Percentiles rank a stretch among this genome's conserved stretches.
phyloP scores from a whole-genome alignment of 2,329 filamentous ascomycete genomes.

The Boeremia lycopersici region DNA sequence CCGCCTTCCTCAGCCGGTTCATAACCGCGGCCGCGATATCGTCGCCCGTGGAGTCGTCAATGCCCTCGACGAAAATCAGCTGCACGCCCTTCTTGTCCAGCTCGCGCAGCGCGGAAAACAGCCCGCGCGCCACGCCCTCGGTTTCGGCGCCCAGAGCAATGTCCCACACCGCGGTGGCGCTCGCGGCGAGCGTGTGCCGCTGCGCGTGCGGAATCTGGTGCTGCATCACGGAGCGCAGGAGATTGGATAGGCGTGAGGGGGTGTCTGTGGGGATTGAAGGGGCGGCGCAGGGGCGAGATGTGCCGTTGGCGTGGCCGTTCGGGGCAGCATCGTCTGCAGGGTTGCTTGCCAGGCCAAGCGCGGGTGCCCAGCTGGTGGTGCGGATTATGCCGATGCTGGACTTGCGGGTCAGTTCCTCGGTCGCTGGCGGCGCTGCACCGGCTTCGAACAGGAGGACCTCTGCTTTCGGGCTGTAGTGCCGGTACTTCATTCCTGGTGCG shows the following conservation, averaged over 20 bases:
- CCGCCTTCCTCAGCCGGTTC: constrained; percentile 58
- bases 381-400: constrained; percentile 50
- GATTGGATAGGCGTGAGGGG: constrained; percentile 31
- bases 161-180: constrained; percentile 60
- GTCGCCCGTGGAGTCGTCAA: constrained; percentile 69
- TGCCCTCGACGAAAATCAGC: constrained; percentile 88
- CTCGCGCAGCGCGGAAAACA: constrained; percentile 86
- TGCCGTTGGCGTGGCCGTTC: constrained; percentile 21
- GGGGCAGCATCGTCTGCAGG: not conserved
- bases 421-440: constrained; percentile 43
- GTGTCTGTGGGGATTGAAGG: not conserved
- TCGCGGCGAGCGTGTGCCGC: constrained; percentile 19
- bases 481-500: constrained; percentile 98
- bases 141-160: constrained; percentile 74
- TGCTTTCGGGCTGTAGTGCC: constrained; percentile 93
- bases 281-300: not conserved
- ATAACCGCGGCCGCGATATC: constrained; percentile 77
- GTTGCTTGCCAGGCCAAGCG: constrained; percentile 23
- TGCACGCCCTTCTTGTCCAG: constrained; percentile 81
- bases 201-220: constrained; percentile 41
- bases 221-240: constrained; percentile 44
- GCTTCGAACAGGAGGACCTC: constrained; percentile 82
- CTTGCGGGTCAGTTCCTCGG: constrained; percentile 36
- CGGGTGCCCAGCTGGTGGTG: constrained; percentile 34
- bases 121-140: constrained; percentile 77